phyloP scores from a whole-genome alignment of 257 asterid genomes.

The Solanum piurae region DNA sequence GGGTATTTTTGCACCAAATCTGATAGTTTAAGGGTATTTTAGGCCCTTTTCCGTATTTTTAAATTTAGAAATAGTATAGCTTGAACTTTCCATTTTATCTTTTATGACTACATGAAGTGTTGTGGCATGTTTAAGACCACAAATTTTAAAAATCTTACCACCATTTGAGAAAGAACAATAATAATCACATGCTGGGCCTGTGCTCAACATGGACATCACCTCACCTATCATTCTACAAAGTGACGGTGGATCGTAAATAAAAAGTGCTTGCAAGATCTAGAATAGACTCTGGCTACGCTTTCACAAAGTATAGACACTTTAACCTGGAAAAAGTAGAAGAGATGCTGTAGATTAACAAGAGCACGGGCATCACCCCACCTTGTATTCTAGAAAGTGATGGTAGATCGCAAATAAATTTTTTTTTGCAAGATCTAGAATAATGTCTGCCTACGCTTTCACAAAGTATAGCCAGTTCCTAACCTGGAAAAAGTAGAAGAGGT shows the following conservation, averaged over 20 bases:
- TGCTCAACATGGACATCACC: neutral
- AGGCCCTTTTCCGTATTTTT: too few relatives aligned
- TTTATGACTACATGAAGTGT: neutral
- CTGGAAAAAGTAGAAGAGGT: neutral
- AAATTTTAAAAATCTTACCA: neutral
- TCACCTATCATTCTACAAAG: neutral
- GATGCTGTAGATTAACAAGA: neutral
- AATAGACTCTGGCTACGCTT: neutral
- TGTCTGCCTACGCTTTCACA: neutral
- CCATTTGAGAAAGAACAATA: neutral
- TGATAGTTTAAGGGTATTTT: too few relatives aligned
- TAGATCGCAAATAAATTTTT: neutral
- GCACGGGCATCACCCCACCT: neutral
- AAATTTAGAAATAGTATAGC: neutral
- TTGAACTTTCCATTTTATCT: neutral
- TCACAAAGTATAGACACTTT: neutral
- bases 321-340: neutral
- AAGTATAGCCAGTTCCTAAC: neutral
- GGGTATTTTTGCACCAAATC: too few relatives aligned
- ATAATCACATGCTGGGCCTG: neutral
- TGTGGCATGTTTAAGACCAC: neutral
- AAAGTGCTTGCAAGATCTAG: neutral
- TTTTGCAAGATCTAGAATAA: neutral
- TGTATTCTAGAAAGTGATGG: neutral
- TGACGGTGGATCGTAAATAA: neutral